Percentiles rank a stretch among this genome's conserved stretches.
phyloP scores from a whole-genome alignment of 2,329 filamentous ascomycete species.

The Clarireedia paspali region DNA sequence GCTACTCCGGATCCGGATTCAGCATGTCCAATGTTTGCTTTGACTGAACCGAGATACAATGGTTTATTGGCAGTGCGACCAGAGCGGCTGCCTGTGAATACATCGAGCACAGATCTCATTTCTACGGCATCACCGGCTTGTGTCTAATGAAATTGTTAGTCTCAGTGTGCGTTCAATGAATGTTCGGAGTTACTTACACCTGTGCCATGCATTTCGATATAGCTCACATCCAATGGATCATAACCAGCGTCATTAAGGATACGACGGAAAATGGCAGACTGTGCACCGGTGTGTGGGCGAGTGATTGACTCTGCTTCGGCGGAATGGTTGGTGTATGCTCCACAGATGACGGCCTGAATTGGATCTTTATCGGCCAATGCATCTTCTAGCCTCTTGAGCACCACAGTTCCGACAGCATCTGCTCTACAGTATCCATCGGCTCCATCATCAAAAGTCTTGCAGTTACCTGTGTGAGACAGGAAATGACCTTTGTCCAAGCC shows the following conservation, averaged over 20 bases:
- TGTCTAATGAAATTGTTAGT: background rate
- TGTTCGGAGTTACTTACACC: background rate
- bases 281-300: slow-evolving; percentile 36
- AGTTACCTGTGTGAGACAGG: slow-evolving; percentile 14
- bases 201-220: slow-evolving; percentile 22
- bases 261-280: slow-evolving; percentile 22
- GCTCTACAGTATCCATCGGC: slow-evolving; percentile 59
- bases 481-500: slow-evolving; percentile 12
- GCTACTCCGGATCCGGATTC: slow-evolving; percentile 17
- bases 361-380: slow-evolving; percentile 36
- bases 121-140: background rate
- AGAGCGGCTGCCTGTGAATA: background rate
- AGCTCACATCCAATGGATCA: slow-evolving; percentile 8
- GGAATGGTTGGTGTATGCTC: slow-evolving; percentile 36
- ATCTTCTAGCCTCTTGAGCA: slow-evolving; percentile 48
- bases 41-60: background rate
- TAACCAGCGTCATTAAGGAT: slow-evolving; percentile 8
- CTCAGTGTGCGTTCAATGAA: background rate
- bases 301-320: slow-evolving; percentile 38
- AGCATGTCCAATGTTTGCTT: slow-evolving; percentile 13
- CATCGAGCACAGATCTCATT: background rate
- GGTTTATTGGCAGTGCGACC: background rate
- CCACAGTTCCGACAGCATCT: slow-evolving; percentile 50
- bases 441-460: slow-evolving; percentile 45
- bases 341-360: slow-evolving; percentile 36